Evolutionary conservation across 2,329 filamentous ascomycete genomes (phyloP).

Genomic region (Pseudogymnoascus sp.): DNA sequence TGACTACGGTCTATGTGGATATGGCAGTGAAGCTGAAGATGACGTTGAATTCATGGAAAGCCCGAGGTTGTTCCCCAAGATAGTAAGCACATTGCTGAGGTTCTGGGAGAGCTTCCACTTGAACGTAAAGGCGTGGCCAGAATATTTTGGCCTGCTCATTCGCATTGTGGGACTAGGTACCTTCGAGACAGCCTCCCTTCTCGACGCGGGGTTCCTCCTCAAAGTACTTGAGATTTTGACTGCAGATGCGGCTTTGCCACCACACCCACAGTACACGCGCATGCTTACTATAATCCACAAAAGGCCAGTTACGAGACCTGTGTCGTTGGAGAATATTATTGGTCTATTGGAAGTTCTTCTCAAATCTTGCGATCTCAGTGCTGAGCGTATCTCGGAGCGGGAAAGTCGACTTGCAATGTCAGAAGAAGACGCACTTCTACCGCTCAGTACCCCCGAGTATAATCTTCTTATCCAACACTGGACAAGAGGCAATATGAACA

Average conservation of each 20-base stretch:
- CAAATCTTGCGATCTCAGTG: slow-evolving; percentile 20
- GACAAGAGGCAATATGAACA: slow-evolving; percentile 32
- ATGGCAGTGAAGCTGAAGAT: slow-evolving; percentile 18
- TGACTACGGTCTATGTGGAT: slow-evolving; percentile 34
- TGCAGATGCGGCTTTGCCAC: slow-evolving; percentile 22
- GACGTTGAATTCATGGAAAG: slow-evolving; percentile 26
- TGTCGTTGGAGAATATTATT: slow-evolving; percentile 47
- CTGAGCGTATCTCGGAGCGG: slow-evolving; percentile 31
- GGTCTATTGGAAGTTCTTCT: slow-evolving; percentile 35
- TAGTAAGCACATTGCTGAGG: slow-evolving; percentile 41
- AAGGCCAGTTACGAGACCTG: slow-evolving; percentile 40
- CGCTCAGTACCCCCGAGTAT: slow-evolving; percentile 40
- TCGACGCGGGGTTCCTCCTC: slow-evolving; percentile 53
- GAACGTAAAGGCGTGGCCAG: slow-evolving; percentile 61
- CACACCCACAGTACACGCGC: slow-evolving; percentile 42
- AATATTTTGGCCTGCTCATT: slow-evolving; percentile 65
- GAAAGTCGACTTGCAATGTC: slow-evolving; percentile 32
- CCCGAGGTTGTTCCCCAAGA: slow-evolving; percentile 21
- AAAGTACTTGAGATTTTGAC: slow-evolving; percentile 31
- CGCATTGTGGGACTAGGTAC: slow-evolving; percentile 56
- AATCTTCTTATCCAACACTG: slow-evolving; percentile 38
- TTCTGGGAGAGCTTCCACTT: slow-evolving; percentile 57
- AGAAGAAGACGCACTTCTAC: slow-evolving; percentile 29
- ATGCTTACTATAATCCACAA: slow-evolving; percentile 46
- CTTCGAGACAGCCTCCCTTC: slow-evolving; percentile 48